Conservation (phyloP, 2,329 filamentous ascomycete species). For the Grosmannia penicillata region DNA sequence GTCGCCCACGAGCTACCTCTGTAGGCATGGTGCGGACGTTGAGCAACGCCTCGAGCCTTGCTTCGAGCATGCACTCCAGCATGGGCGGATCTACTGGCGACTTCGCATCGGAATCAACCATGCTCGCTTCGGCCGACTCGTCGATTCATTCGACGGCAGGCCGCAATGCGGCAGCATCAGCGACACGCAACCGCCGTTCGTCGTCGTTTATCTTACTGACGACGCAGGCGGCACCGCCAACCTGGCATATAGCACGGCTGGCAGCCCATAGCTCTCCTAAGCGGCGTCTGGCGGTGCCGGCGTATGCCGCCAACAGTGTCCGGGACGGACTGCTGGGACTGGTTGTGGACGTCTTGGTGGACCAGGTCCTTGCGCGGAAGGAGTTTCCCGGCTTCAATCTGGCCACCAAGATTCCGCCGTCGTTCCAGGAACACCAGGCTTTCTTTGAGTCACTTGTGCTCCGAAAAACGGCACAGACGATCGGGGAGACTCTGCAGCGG, state of each 20-base stretch:
- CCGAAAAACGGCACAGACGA: conserved; percentile 54
- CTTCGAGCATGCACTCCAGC: conserved; percentile 7
- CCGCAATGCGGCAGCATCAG: conserved; percentile 5
- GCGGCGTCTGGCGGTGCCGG: conserved; percentile 28
- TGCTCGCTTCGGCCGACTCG: conserved; percentile 26
- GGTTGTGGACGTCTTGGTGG: conserved; percentile 64
- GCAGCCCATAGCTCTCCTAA: conserved; percentile 46
- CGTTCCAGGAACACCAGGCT: conserved; percentile 86
- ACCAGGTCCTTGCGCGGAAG: conserved; percentile 73
- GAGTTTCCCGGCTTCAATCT: conserved; percentile 82
- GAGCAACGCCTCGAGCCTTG: conserved; percentile 20
- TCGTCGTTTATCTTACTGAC: conserved; percentile 88
- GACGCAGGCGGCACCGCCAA: conserved; percentile 44
- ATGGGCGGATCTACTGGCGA: conserved; percentile 3
- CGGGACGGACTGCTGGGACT: conserved; percentile 67
- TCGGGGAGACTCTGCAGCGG: conserved; percentile 55
- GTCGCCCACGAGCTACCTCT: conserved; percentile 54
- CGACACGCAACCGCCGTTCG: conserved; percentile 54
- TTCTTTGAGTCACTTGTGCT: conserved; percentile 90
- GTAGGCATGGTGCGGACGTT: conserved; percentile 53
- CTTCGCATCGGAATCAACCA: conserved; percentile 1
- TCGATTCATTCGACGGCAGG: neutral
- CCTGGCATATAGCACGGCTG: conserved; percentile 46
- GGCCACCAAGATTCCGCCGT: conserved; percentile 77
- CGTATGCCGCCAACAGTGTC: conserved; percentile 40